phyloP scores from a whole-genome alignment of 2,329 filamentous ascomycete genomes.

The Hirsutella minnesotensis region DNA sequence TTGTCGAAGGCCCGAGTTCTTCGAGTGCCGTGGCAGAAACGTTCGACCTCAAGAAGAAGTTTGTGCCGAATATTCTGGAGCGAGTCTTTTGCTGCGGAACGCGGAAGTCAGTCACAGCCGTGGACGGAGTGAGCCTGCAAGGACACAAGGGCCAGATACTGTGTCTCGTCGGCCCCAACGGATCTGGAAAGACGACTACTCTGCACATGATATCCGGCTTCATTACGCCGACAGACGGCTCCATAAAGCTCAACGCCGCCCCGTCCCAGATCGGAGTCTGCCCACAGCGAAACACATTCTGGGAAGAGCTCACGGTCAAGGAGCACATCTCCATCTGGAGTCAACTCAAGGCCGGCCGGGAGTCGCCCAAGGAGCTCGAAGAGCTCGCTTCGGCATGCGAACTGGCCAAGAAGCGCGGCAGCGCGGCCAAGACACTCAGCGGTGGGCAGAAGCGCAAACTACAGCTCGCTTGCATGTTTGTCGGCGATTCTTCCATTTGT shows the following conservation, averaged over 20 bases:
- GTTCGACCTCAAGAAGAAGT: constrained; percentile 19
- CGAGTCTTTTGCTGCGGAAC: constrained; percentile 17
- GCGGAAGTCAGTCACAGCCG: constrained; percentile 33
- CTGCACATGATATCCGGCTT: constrained; percentile 57
- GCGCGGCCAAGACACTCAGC: constrained; percentile 44
- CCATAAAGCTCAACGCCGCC: constrained; percentile 43
- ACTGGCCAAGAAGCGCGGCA: constrained; percentile 43
- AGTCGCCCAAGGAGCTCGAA: constrained; percentile 34
- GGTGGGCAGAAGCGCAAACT: constrained; percentile 61
- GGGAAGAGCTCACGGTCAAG: constrained; percentile 51
- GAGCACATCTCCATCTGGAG: constrained; percentile 56
- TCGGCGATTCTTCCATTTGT: constrained; percentile 53
- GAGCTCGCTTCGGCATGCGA: constrained; percentile 47
- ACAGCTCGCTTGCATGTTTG: constrained; percentile 61
- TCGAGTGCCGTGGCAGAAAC: constrained; percentile 8
- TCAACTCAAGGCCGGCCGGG: constrained; percentile 36
- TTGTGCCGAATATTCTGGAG: constrained; percentile 15
- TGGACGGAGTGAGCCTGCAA: constrained; percentile 47
- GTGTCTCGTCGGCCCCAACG: constrained; percentile 57
- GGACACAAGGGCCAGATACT: constrained; percentile 50
- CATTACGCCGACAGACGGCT: constrained; percentile 45
- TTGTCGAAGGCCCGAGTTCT: constrained; percentile 12
- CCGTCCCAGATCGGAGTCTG: constrained; percentile 39
- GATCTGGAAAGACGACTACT: constrained; percentile 59
- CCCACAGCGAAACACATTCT: constrained; percentile 57